These are phyloP conservation scores for Sporopachydermia cereana DNA, from an alignment of 1,139 yeast species.

Conservation along the genomic window DNA sequence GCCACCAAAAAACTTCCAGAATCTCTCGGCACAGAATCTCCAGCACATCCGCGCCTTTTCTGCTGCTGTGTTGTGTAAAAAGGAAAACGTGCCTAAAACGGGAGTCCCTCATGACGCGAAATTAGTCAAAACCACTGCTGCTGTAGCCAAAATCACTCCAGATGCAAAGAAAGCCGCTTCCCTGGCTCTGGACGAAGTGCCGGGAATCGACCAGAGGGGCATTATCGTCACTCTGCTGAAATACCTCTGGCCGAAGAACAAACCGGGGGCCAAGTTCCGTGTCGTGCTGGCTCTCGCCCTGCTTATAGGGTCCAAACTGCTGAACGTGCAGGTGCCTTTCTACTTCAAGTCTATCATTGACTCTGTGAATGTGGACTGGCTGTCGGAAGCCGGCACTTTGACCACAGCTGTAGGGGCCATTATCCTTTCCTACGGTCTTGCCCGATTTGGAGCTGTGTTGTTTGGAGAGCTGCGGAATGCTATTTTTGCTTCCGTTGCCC, in stretches of 20 bases:
- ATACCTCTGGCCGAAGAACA: conserved; percentile 86
- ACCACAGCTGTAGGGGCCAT: conserved; percentile 59
- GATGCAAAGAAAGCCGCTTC: too few relatives aligned
- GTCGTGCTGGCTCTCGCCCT: conserved; percentile 66
- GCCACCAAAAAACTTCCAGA: too few relatives aligned
- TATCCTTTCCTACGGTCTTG: conserved; percentile 83
- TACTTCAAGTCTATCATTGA: conserved; percentile 84
- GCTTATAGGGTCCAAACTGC: conserved; percentile 65
- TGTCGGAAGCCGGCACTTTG: conserved; percentile 35
- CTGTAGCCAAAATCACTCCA: neutral
- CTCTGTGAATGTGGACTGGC: conserved; percentile 88
- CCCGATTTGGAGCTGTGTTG: conserved; percentile 86
- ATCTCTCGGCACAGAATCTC: too few relatives aligned
- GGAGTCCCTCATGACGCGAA: too few relatives aligned
- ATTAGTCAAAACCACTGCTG: too few relatives aligned
- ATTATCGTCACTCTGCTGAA: conserved; percentile 52
- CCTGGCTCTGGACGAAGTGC: conserved; percentile 1
- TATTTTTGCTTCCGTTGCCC: conserved; percentile 90
- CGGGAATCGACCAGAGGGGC: conserved; percentile 17
- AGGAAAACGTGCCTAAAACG: too few relatives aligned
- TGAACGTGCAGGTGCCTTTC: conserved; percentile 94
- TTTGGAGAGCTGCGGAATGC: conserved; percentile 95
- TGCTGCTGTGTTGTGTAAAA: too few relatives aligned
- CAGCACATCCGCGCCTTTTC: too few relatives aligned
- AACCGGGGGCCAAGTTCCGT: conserved; percentile 56